Evolutionary conservation across 2,329 filamentous ascomycete genomes (phyloP).

Genomic region (Talaromyces sp.): DNA sequence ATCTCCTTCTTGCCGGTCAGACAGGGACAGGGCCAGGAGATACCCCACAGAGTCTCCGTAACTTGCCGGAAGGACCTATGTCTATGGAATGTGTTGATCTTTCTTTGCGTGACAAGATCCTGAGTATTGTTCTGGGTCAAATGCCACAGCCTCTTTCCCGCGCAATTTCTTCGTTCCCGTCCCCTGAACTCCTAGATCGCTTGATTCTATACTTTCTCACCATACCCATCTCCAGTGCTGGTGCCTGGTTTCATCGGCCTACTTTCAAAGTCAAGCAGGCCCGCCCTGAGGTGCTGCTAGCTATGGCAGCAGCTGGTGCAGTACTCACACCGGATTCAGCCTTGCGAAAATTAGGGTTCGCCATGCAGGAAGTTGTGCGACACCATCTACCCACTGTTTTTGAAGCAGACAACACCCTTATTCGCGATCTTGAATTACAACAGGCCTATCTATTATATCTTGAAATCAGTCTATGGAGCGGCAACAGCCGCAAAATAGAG

Average conservation of each 20-base stretch:
- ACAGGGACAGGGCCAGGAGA: neutral
- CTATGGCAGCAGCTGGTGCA: conserved; percentile 37
- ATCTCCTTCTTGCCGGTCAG: neutral
- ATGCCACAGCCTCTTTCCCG: neutral
- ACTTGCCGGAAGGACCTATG: neutral
- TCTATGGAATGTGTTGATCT: conserved; percentile 4
- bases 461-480: conserved; percentile 39
- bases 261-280: conserved; percentile 34
- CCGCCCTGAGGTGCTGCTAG: conserved; percentile 34
- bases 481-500: conserved; percentile 40
- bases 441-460: conserved; percentile 38
- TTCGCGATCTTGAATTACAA: conserved; percentile 32
- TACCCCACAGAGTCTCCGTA: neutral
- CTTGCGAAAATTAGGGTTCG: conserved; percentile 38
- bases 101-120: conserved; percentile 6
- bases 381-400: conserved; percentile 27
- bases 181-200: conserved; percentile 33
- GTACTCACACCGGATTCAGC: conserved; percentile 34
- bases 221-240: neutral
- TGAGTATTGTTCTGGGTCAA: conserved; percentile 6
- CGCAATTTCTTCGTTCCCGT: conserved; percentile 33
- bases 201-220: conserved; percentile 34
- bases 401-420: conserved; percentile 36
- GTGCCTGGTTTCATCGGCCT: conserved; percentile 33
- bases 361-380: conserved; percentile 39